Base-by-base conservation (phyloP, 257 asterid species). In the Solanum bukasovii region DNA sequence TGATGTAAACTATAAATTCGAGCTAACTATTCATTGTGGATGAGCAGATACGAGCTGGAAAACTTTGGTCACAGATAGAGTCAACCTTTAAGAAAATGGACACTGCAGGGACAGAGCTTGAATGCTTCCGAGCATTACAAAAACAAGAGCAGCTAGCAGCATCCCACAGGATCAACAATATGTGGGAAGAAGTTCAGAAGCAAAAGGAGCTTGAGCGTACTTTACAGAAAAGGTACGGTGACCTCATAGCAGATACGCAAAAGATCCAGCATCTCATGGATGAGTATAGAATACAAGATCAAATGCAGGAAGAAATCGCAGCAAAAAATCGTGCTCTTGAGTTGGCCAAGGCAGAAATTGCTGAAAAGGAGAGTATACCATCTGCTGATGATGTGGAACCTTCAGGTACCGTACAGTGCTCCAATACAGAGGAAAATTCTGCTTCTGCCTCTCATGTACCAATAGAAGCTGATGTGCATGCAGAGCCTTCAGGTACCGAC, bases 131-230 rank as follows among this genome's bases (percentile, higher is more conserved):
- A 89, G 96, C 95, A 87, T 86, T 97, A 88, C 98, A 95, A 90
- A 93, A 91, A 91, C 98, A 96, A 93, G 99, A 97, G 87, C 93
- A 91, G 29, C 31, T 92, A 83, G 95, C 98, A 29, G 98, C 98
- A 65, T 88, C 98, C 21, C 92, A 94, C 87, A 93, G 99, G 90
- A 93, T 96, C 87, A 92, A 96, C 88, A 91, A 92, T 87, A 93
- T 95, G 29, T 97, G 99, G 99, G 99, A 97, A 92, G 99, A 97
- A 92, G 98, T 94, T 77, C 98, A 97, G 95, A 97, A 96, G 90
- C 99, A 97, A 92, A 97, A 97, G 92, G 98, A 97, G 83, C 96
- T 97, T 0, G 99, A 97, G 91, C 93, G 89, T 46, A 91, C 87
- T 72, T 83, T 94, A 71, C 99, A 97, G 91, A 93, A 91, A 87